Base-by-base conservation (phyloP, 129 eudicot genomes). In the Sambucus nigra region DNA sequence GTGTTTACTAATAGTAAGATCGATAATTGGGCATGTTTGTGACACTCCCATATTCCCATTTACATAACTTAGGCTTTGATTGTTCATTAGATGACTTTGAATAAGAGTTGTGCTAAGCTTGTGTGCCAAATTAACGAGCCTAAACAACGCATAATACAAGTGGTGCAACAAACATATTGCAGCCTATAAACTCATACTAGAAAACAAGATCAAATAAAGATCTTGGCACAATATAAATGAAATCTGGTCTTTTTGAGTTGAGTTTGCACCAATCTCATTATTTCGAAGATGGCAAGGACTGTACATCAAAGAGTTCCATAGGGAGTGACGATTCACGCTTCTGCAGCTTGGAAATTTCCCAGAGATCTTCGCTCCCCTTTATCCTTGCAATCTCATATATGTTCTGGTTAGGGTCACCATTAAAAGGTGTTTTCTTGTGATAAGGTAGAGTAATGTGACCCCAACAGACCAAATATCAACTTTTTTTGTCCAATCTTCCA, bases 261-360 rank as follows among this genome's bases (percentile, higher is more conserved):
- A 44, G 70, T 56, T 51, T 66, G 68, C 96, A 92, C 99, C 96
- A 92, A 51, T 80, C 94, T 51, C 31, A 42, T 40, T 86, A 74
- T 56, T 70, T 74, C 18, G 60, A 57, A 18, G 87, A 65, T 47
- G 76, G 64, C 64, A 82, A 33, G 53, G 59, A 68, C 57, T 79
- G 73, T 25, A 69, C 48, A 31, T 86, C 87, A 5, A 76, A 52
- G 26, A 92, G 80, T 16, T 92, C 96, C 85, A 52, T 55, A 50
- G 99, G 99, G 46, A 92, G 86, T 25, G 79, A 73, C 21, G 87
- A 69, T 73, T 86, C 99, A 14, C 86, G 94, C 42, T 92, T 76
- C 75, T 92, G 99, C 52, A 92, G 66, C 77, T 82, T 92, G 67
- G 99, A 94, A 29, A 92, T 82, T 82, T 92, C 99, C 99, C 99